Evolutionary conservation across 1,284 basidiomycete species (phyloP).

Genomic region (Chalciporus sp.): DNA sequence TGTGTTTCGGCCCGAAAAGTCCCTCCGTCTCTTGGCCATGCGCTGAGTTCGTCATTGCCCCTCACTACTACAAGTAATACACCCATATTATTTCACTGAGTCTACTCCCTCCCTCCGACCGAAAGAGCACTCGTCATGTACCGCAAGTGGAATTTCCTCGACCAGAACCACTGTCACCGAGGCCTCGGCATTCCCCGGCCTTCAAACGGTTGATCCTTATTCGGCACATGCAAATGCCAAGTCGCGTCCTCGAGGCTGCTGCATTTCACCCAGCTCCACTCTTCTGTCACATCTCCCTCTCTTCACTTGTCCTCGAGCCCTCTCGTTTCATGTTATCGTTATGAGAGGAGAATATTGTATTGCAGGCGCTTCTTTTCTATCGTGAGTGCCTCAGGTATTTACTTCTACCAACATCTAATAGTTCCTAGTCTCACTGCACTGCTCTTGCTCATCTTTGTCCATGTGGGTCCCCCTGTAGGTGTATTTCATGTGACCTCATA

Average conservation of each 20-base stretch:
- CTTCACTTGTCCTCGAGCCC: constrained; percentile 9
- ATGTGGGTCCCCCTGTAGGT: constrained; percentile 50
- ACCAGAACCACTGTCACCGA: neutral
- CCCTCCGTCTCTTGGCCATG: too few species aligned
- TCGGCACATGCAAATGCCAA: constrained; percentile 1
- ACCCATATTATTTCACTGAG: too few species aligned
- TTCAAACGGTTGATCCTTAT: too few species aligned
- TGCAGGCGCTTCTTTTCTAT: constrained; percentile 64
- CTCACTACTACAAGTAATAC: too few species aligned
- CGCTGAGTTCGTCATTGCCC: too few species aligned
- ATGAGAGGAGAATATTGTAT: constrained; percentile 77
- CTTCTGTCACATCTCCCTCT: constrained; percentile 20
- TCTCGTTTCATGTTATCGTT: constrained; percentile 29
- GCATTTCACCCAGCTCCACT: constrained; percentile 25
- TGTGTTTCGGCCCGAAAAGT: too few species aligned
- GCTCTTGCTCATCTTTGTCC: constrained; percentile 75
- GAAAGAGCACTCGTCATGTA: too few species aligned
- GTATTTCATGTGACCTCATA: constrained; percentile 36
- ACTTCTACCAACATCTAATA: constrained; percentile 23
- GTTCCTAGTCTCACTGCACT: constrained; percentile 59
- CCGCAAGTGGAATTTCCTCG: too few species aligned
- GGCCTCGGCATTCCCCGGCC: neutral
- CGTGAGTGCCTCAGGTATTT: constrained; percentile 47
- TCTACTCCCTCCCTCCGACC: too few species aligned
- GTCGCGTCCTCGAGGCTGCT: constrained; percentile 26